These are phyloP conservation scores for Rhynchosporium graminicola DNA, from an alignment of 2,329 filamentous ascomycete species.

Conservation along the genomic window DNA sequence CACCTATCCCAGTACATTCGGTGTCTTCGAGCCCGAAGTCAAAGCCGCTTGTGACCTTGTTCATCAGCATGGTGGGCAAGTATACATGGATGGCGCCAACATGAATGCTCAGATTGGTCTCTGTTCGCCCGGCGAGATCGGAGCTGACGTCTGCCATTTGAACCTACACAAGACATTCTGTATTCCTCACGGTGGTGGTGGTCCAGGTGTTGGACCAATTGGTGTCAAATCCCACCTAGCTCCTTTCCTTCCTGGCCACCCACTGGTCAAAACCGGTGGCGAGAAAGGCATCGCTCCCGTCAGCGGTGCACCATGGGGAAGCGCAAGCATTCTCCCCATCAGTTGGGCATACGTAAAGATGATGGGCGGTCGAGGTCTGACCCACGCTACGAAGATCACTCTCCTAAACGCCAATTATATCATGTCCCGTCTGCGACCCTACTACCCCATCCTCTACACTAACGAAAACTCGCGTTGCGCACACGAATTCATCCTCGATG, in stretches of 20 bases:
- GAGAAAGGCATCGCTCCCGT: constrained; percentile 67
- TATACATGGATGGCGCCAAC: constrained; percentile 99
- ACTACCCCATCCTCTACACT: constrained; percentile 93
- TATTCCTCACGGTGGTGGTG: constrained; percentile 93
- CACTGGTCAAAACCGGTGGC: constrained; percentile 58
- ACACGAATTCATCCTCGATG: constrained; percentile 95
- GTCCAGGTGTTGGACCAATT: constrained; percentile 90
- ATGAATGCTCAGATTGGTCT: constrained; percentile 98
- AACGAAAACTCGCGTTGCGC: constrained; percentile 86
- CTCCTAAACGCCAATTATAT: constrained; percentile 98
- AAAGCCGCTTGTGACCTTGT: constrained; percentile 84
- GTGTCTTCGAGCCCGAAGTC: constrained; percentile 88
- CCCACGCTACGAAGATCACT: constrained; percentile 86
- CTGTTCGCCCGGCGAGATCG: constrained; percentile 92
- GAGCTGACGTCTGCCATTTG: constrained; percentile 93
- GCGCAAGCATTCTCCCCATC: constrained; percentile 89
- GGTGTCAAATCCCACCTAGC: constrained; percentile 82
- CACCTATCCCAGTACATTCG: constrained; percentile 93
- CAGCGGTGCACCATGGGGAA: constrained; percentile 82
- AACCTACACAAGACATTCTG: constrained; percentile 99
- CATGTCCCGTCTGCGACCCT: constrained; percentile 77
- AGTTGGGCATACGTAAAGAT: constrained; percentile 94
- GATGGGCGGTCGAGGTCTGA: constrained; percentile 83
- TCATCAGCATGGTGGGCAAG: constrained; percentile 84
- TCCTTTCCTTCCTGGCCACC: constrained; percentile 71